These are phyloP conservation scores for Lactuca sativa DNA, from an alignment of 129 eudicot species.

Conservation along the genomic window DNA sequence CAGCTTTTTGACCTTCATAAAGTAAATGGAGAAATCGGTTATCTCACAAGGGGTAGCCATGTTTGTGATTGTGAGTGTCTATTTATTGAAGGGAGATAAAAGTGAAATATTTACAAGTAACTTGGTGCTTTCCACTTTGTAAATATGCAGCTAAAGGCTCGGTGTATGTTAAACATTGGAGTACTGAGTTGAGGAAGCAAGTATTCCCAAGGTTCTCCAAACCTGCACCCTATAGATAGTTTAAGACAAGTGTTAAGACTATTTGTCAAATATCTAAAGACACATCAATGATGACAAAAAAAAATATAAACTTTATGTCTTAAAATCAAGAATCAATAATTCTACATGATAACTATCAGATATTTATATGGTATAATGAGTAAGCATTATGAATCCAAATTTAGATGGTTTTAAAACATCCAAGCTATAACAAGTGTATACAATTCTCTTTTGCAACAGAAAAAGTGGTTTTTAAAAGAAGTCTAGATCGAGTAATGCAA, in stretches of 20 bases:
- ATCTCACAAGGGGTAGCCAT: background rate
- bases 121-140: slow-evolving; percentile 87
- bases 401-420: background rate
- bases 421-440: background rate
- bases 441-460: background rate
- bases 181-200: slow-evolving; percentile 86
- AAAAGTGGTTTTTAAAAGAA: background rate
- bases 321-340: background rate
- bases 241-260: background rate
- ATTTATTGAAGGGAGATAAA: background rate
- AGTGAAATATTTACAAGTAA: slow-evolving; percentile 60
- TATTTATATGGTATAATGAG: background rate
- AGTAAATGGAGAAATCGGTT: background rate
- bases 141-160: slow-evolving; percentile 94
- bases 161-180: slow-evolving; percentile 90
- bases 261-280: background rate
- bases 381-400: background rate
- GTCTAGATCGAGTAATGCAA: background rate
- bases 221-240: slow-evolving; percentile 85
- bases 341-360: background rate
- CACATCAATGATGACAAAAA: background rate
- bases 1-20: slow-evolving; percentile 75
- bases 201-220: slow-evolving; percentile 96
- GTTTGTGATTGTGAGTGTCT: background rate
- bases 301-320: background rate